Evolutionary conservation across 345 rosid genomes (phyloP).

Genomic region (Excoecaria agallocha): DNA sequence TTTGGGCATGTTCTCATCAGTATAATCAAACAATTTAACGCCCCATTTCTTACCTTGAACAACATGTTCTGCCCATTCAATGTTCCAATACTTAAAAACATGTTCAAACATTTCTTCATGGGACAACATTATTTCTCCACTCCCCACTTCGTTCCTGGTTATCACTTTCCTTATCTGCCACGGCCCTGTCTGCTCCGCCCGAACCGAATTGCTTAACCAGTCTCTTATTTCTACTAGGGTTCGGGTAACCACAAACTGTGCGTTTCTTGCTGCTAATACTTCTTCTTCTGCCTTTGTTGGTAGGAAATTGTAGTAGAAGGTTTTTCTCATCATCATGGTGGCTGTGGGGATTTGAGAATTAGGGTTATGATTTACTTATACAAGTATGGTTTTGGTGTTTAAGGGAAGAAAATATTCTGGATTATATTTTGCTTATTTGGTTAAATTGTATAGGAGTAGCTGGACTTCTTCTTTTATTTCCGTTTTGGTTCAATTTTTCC

Average conservation of each 20-base stretch:
- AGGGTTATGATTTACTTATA: neutral
- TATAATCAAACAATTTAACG: slow-evolving; percentile 29
- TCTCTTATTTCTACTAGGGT: slow-evolving; percentile 29
- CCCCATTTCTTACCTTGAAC: slow-evolving; percentile 18
- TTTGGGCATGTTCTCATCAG: slow-evolving; percentile 28
- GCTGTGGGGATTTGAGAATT: neutral
- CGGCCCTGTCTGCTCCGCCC: slow-evolving; percentile 20
- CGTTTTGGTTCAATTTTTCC: too few relatives aligned
- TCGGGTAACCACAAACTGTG: slow-evolving; percentile 15
- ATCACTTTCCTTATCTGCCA: slow-evolving; percentile 35
- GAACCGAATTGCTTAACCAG: neutral
- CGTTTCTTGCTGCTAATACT: slow-evolving; percentile 17
- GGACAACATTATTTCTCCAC: slow-evolving; percentile 25
- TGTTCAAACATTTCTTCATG: slow-evolving; percentile 27
- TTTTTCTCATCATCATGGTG: slow-evolving; percentile 23
- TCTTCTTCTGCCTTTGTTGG: slow-evolving; percentile 38
- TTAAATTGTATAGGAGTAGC: neutral
- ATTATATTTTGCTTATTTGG: neutral
- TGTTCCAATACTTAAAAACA: slow-evolving; percentile 30
- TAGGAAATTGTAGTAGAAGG: slow-evolving; percentile 28
- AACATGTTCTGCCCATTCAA: slow-evolving; percentile 23
- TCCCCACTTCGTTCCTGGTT: slow-evolving; percentile 16
- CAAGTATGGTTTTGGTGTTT: neutral
- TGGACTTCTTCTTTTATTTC: neutral
- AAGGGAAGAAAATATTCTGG: neutral